phyloP scores from a whole-genome alignment of 78 protist species.

The Creolimax fragrantissima region DNA sequence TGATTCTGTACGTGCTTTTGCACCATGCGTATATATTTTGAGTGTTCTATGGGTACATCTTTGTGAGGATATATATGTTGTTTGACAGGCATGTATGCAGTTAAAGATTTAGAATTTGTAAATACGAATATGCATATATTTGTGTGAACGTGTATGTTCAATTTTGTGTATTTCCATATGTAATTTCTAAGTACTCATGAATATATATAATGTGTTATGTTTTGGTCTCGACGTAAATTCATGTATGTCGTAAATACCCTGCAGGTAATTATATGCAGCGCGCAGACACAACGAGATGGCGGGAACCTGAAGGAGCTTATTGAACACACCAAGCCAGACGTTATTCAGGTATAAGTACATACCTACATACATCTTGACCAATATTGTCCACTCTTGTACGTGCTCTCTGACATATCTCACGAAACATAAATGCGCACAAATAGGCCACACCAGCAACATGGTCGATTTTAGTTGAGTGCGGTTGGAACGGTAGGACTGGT shows the following conservation, averaged over 20 bases:
- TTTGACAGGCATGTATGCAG: too few relatives aligned
- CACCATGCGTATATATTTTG: background rate
- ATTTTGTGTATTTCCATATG: background rate
- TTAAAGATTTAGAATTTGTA: too few relatives aligned
- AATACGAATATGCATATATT: too few relatives aligned
- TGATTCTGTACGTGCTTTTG: background rate
- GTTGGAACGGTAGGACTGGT: background rate
- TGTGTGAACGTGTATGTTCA: background rate
- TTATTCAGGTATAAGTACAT: background rate
- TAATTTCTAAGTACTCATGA: too few relatives aligned
- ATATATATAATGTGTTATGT: too few relatives aligned
- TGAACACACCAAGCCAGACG: background rate
- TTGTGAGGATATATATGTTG: too few relatives aligned
- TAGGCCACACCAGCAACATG: conserved; percentile 30
- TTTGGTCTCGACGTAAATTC: too few relatives aligned
- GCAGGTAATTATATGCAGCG: background rate
- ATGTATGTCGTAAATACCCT: background rate
- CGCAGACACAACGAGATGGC: background rate
- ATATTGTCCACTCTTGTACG: background rate
- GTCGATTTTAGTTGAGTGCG: background rate
- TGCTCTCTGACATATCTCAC: background rate
- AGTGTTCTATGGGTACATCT: too few relatives aligned
- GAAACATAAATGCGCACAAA: background rate
- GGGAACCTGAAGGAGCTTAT: background rate
- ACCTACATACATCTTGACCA: background rate